phyloP scores from a whole-genome alignment of 306 rosid genomes.

The Hippophae gyantsensis region DNA sequence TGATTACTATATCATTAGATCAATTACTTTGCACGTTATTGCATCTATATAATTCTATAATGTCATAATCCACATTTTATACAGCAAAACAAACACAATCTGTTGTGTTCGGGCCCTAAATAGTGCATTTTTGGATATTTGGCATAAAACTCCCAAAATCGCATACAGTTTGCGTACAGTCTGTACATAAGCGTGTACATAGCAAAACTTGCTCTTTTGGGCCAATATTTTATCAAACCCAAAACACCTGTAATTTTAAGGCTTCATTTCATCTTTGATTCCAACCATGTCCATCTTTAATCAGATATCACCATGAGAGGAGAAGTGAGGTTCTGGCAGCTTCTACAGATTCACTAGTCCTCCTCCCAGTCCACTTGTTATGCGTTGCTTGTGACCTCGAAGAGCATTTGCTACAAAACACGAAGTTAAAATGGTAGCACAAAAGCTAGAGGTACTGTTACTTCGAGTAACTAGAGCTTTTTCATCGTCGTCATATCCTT shows the following conservation, averaged over 20 bases:
- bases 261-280: no score
- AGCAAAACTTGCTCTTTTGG: no score
- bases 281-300: no score
- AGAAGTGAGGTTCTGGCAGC: conserved; percentile 80
- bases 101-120: not conserved
- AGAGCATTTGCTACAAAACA: conserved; percentile 72
- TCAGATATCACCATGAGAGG: conserved; percentile 18
- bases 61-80: not conserved
- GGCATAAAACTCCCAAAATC: no score
- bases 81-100: conserved; percentile 2
- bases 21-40: no score
- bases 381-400: conserved; percentile 45
- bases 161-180: no score
- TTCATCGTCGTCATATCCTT: conserved; percentile 16
- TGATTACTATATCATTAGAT: no score
- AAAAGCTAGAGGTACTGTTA: conserved; percentile 21
- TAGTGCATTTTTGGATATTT: no score
- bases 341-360: conserved; percentile 30
- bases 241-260: no score
- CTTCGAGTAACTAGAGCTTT: conserved; percentile 16
- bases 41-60: not conserved
- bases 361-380: conserved; percentile 16
- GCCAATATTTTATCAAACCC: no score
- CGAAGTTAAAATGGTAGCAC: conserved; percentile 54
- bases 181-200: no score